Base-by-base conservation (phyloP, 495 filamentous ascomycete genomes). In the Letharia lupina region DNA sequence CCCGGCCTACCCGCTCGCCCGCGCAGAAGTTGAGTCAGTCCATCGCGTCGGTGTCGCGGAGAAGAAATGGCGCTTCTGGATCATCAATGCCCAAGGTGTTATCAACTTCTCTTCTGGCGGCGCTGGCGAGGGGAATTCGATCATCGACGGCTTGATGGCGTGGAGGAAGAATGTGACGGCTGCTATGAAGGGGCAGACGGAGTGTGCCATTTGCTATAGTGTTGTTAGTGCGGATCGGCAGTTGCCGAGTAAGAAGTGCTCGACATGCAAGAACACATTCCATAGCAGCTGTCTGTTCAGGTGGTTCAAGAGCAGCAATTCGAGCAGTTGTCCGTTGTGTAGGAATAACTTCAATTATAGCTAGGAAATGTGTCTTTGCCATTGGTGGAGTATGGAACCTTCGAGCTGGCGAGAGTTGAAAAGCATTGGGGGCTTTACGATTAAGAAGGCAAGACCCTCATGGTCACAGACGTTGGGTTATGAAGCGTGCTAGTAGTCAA, bases 181-280 rank as follows among this genome's bases (percentile, higher is more conserved):
- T 2, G 88, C 91, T 15, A 79, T 99, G 67, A 93, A 96, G 77
- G 93, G 91, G 5, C 91, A 98, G 74, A 91, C 84, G 16, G 94
- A 98, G 78, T 99, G 94, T 72, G 90, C 94, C 6, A 98, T 98
- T 73, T 98, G 94, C 79, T 98, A 97, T 77, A 91, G 87, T 57
- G 91, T 98, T 69, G 88, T 98, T 62, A 88, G 89, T 39, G 85
- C 82, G 20, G 92, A 96, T 73, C 90, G 89, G 80, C 87, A 87
- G 76, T 83, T 95, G 69, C 94, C 95, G 2, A 92, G 89, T 72
- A 97, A 96, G 77, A 81, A 85, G 58, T 99, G 95, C 77, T 81
- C 83, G 60, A 98, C 94, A 6, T 99, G 95, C 81, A 93, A 91
- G 79, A 91, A 99, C 77, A 78, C 88, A 63, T 99, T 97, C 79